Base-by-base conservation (phyloP, 495 filamentous ascomycete genomes). In the Xylaria intraflava region DNA sequence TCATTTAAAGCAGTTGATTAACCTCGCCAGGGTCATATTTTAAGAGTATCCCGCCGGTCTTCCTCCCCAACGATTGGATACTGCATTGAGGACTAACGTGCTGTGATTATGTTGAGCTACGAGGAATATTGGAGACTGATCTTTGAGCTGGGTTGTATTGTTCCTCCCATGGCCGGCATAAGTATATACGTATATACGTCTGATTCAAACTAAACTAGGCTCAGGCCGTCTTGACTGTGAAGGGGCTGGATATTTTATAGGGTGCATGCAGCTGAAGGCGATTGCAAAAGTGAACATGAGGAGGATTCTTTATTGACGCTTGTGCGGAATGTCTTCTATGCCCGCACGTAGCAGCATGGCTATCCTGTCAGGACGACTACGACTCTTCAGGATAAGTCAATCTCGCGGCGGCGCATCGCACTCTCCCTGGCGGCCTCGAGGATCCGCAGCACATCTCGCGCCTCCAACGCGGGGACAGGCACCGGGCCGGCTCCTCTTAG, bases 371-470 rank as follows among this genome's bases (percentile, higher is more conserved):
- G n/a, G n/a, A n/a, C n/a, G 8, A 33, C 27, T 9, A 29, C 27
- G 27, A 29, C 3, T 30, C 31, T 33, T 53, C 16, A 59, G 17
- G 54, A 53, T 20, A 83, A 64, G 43, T 75, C 67, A 53, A 90
- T 55, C 24, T 87, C 85, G 65, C 75, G 80, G 17, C 85, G 83
- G 44, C 69, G 74, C 60, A 69, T 72, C 0, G 83, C 86, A 62
- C 86, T 90, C 71, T 89, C 76, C 57, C 73, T 75, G 23, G 82
- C 78, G 45, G 86, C 69, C 70, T 94, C 89, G 48, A 95, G 84
- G 57, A 95, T 71, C 45, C 78, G 75, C 54, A 95, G 77, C 14
- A 92, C 83, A 62, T 86, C 78, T 12, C 79, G 77, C 10, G 87
- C 86, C 65, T 90, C 81, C 17, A 72, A 74, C 1, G 86, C 81